A percentile compares a stretch with the other conserved stretches of the same genome.
phyloP scores from a whole-genome alignment of 78 protist genomes.

The Mantamonas sphyraenae region DNA sequence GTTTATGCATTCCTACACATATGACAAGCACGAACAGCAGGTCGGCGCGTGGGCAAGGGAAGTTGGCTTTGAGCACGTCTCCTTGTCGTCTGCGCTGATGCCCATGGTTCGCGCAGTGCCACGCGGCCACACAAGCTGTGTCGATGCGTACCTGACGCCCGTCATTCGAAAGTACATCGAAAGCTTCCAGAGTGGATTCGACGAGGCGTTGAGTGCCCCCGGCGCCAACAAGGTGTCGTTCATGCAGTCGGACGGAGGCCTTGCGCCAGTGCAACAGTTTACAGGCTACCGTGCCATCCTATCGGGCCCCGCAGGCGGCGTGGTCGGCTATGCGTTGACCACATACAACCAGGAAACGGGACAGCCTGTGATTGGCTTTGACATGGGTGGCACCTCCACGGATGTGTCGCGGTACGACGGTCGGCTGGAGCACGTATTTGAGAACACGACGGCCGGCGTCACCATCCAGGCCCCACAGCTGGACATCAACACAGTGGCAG shows the following conservation, averaged over 20 bases:
- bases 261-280: slow-evolving; percentile 67
- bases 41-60: slow-evolving; percentile 62
- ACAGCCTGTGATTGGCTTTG: slow-evolving; percentile 82
- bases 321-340: slow-evolving; percentile 82
- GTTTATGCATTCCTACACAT: slow-evolving; percentile 79
- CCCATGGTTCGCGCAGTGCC: slow-evolving; percentile 75
- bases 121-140: slow-evolving; percentile 87
- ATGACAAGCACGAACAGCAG: slow-evolving; percentile 55
- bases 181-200: slow-evolving; percentile 52
- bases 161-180: slow-evolving; percentile 38
- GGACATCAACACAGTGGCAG: slow-evolving; percentile 90
- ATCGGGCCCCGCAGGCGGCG: slow-evolving; percentile 93
- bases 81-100: slow-evolving; percentile 60
- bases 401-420: slow-evolving; percentile 77
- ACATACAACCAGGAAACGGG: slow-evolving; percentile 30
- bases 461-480: slow-evolving; percentile 87
- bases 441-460: slow-evolving; percentile 78
- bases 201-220: slow-evolving; percentile 21
- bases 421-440: slow-evolving; percentile 72
- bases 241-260: slow-evolving; percentile 94
- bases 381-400: slow-evolving; percentile 96
- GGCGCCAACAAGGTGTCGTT: slow-evolving; percentile 55
- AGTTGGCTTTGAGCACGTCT: slow-evolving; percentile 78
- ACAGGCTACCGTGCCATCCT: slow-evolving; percentile 78
- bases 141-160: slow-evolving; percentile 95